Percentiles rank a stretch among this genome's conserved stretches.
These are phyloP conservation scores for Cornus controversa DNA, from an alignment of 148 eudicot genomes.

Conservation along the genomic window DNA sequence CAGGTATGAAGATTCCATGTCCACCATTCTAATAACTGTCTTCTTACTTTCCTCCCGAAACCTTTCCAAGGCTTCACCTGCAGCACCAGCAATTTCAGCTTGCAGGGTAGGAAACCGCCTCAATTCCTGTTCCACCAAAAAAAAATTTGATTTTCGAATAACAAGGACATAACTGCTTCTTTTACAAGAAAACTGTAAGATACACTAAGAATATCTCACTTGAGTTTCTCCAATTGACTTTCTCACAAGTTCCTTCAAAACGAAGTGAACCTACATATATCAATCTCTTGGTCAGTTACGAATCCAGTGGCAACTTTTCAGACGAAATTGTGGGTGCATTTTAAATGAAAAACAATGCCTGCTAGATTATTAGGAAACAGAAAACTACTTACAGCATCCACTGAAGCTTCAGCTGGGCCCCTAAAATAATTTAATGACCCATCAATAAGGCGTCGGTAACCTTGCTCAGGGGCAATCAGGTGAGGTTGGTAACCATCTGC, in stretches of 20 bases:
- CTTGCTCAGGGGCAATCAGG: conserved; percentile 86
- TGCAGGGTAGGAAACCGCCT: conserved; percentile 70
- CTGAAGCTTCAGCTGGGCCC: conserved; percentile 86
- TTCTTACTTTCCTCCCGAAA: conserved; percentile 72
- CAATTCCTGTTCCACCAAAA: conserved; percentile 43
- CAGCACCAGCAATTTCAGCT: conserved; percentile 59
- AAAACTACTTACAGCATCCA: conserved; percentile 63
- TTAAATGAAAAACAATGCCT: background rate
- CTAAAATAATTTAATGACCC: conserved; percentile 63
- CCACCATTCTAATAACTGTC: conserved; percentile 62
- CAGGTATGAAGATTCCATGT: conserved; percentile 69
- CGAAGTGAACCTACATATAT: conserved; percentile 60
- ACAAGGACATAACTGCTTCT: background rate
- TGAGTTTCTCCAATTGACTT: conserved; percentile 67
- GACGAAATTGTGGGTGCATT: background rate
- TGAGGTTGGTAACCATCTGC: conserved; percentile 91
- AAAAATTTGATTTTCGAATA: background rate
- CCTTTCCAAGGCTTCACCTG: conserved; percentile 56
- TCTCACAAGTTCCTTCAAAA: conserved; percentile 77
- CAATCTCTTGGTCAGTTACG: conserved; percentile 1
- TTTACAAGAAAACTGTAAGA: background rate
- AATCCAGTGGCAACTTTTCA: background rate
- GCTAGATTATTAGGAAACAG: background rate
- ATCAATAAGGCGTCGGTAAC: conserved; percentile 77
- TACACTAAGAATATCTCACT: conserved; percentile 32